Conservation (phyloP, 345 rosid species). For the Pelargonium nanum region DNA sequence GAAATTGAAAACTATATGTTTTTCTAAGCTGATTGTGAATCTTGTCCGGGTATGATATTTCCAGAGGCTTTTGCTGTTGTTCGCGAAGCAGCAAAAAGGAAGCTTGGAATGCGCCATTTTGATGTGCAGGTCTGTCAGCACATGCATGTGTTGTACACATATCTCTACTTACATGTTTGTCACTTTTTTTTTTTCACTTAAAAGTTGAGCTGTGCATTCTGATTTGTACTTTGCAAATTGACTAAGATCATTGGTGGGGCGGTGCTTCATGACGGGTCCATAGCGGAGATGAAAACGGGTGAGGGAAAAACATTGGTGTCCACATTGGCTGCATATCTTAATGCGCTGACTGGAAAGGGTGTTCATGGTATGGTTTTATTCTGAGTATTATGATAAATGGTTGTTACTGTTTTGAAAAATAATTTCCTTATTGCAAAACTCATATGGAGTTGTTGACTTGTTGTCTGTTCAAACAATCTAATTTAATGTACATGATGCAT, state of each 20-base stretch:
- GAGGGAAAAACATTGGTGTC: slow-evolving; percentile 96
- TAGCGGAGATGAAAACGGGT: slow-evolving; percentile 97
- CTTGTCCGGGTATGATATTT: neutral
- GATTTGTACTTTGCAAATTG: slow-evolving; percentile 13
- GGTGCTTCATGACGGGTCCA: slow-evolving; percentile 93
- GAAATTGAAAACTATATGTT: slow-evolving; percentile 7
- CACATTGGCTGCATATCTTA: slow-evolving; percentile 91
- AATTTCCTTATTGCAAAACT: no score
- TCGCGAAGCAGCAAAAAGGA: slow-evolving; percentile 94
- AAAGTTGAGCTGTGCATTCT: slow-evolving; percentile 11
- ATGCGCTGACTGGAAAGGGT: slow-evolving; percentile 85
- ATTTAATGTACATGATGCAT: no score
- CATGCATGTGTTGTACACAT: neutral
- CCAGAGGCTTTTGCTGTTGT: slow-evolving; percentile 88
- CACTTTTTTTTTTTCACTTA: neutral
- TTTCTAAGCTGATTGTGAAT: neutral
- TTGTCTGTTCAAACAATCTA: no score
- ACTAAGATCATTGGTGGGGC: slow-evolving; percentile 90
- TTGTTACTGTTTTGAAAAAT: neutral
- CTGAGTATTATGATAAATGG: no score
- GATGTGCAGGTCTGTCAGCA: slow-evolving; percentile 68
- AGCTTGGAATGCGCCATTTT: slow-evolving; percentile 98
- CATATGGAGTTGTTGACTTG: no score
- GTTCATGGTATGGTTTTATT: slow-evolving; percentile 67
- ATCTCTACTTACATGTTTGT: neutral